A percentile compares a stretch with the other conserved stretches of the same genome.
phyloP scores from a whole-genome alignment of 192 early-diverging fungal species.

The Dimargaris xerosporica region DNA sequence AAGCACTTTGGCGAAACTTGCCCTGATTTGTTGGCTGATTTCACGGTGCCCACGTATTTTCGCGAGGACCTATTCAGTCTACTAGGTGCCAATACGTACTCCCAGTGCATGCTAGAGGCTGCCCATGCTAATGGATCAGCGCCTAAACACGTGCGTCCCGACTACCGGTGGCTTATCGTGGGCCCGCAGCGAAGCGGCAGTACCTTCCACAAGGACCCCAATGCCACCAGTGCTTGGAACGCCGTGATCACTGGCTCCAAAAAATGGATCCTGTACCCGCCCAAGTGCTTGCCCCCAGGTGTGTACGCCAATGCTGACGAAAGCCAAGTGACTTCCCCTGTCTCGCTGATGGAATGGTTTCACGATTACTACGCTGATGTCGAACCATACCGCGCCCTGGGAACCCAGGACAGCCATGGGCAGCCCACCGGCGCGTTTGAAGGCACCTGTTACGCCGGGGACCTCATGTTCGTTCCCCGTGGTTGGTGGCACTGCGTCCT shows the following conservation, averaged over 20 bases:
- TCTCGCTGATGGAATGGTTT: constrained; percentile 55
- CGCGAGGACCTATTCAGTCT: constrained; percentile 42
- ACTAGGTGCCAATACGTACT: constrained; percentile 20
- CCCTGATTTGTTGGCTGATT: constrained; percentile 32
- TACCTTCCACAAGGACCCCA: constrained; percentile 62
- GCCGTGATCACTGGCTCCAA: constrained; percentile 51
- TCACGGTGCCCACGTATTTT: constrained; percentile 44
- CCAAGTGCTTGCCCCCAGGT: constrained; percentile 46
- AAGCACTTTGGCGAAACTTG: constrained; percentile 35
- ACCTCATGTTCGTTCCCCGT: constrained; percentile 51
- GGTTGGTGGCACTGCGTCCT: constrained; percentile 68
- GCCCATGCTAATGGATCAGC: not conserved
- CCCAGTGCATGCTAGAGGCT: not conserved
- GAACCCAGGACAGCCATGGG: not conserved
- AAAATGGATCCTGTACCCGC: constrained; percentile 58
- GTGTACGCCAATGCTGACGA: constrained; percentile 49
- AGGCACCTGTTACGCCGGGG: constrained; percentile 45
- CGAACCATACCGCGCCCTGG: constrained; percentile 7
- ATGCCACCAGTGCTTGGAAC: constrained; percentile 58
- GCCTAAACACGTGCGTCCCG: constrained; percentile 25
- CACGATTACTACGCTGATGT: constrained; percentile 40
- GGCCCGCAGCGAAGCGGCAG: constrained; percentile 46
- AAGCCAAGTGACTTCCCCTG: constrained; percentile 50
- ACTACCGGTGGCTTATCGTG: constrained; percentile 55
- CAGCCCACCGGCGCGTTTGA: constrained; percentile 32